Conservation (phyloP, 2,329 filamentous ascomycete genomes). For the Diaporthe helianthi region DNA sequence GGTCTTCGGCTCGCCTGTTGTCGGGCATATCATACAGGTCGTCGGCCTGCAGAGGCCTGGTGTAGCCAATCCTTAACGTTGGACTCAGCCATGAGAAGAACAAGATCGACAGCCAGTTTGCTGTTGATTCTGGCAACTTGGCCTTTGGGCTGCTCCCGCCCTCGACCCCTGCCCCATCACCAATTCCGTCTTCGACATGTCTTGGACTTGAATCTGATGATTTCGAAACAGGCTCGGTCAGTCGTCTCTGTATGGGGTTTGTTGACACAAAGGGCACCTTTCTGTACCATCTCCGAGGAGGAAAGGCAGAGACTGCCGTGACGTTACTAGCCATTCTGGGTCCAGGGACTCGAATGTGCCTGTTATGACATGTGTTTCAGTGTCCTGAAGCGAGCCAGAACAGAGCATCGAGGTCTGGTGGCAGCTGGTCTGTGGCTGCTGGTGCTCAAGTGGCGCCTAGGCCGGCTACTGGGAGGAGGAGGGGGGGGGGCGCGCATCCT, state of each 20-base stretch:
- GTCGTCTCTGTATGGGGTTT: conserved; percentile 37
- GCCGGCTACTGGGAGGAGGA: conserved; percentile 18
- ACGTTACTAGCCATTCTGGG: conserved; percentile 38
- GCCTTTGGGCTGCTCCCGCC: conserved; percentile 22
- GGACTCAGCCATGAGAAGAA: conserved; percentile 39
- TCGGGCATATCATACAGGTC: conserved; percentile 36
- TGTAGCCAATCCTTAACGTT: conserved; percentile 37
- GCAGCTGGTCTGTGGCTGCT: conserved; percentile 1
- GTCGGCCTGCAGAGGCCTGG: conserved; percentile 37
- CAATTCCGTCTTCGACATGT: conserved; percentile 6
- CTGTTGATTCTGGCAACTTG: conserved; percentile 36
- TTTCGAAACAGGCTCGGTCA: conserved; percentile 29
- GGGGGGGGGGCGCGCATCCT: too few relatives aligned
- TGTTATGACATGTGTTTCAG: conserved; percentile 20
- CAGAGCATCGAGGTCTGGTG: conserved; percentile 20
- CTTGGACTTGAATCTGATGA: not conserved
- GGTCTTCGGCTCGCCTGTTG: conserved; percentile 32
- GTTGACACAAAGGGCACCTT: conserved; percentile 42
- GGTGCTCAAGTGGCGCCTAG: conserved; percentile 19
- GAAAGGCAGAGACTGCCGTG: conserved; percentile 39
- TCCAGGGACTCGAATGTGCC: conserved; percentile 8
- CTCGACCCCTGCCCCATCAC: conserved; percentile 20
- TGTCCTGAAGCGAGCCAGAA: conserved; percentile 14
- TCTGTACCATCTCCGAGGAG: conserved; percentile 43
- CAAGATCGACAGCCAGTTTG: conserved; percentile 37